phyloP scores from a whole-genome alignment of 345 rosid genomes.

The Noccaea caerulescens region DNA sequence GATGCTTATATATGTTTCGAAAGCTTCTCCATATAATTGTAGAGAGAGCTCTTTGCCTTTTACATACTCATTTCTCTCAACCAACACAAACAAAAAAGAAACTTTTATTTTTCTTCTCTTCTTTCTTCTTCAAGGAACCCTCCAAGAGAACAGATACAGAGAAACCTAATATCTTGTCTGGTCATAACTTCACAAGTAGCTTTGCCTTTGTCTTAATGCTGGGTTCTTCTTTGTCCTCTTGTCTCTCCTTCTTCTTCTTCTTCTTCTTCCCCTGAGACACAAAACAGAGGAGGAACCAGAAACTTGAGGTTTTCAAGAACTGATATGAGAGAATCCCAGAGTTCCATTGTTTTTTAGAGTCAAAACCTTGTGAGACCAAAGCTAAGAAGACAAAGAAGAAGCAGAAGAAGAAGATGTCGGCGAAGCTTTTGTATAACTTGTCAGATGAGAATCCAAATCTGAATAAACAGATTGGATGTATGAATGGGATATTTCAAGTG shows the following conservation, averaged over 20 bases:
- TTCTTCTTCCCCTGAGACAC: constrained; percentile 4
- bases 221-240: constrained; percentile 45
- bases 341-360: constrained; percentile 16
- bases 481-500: constrained; percentile 81
- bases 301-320: constrained; percentile 7
- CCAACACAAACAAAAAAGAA: constrained; percentile 47
- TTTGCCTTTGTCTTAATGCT: constrained; percentile 31
- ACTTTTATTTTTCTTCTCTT: constrained; percentile 35
- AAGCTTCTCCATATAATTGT: constrained; percentile 54
- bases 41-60: constrained; percentile 46
- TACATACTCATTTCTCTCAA: constrained; percentile 45
- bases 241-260: constrained; percentile 25
- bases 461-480: constrained; percentile 86
- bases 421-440: constrained; percentile 58
- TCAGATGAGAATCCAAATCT: constrained; percentile 77
- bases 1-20: constrained; percentile 40
- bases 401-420: constrained; percentile 56
- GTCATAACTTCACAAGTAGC: constrained; percentile 44
- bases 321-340: constrained; percentile 29
- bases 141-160: constrained; percentile 36
- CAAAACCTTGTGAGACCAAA: constrained; percentile 22
- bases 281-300: constrained; percentile 26
- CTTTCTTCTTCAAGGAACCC: constrained; percentile 46
- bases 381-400: constrained; percentile 27
- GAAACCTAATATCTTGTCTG: constrained; percentile 45